phyloP scores from a whole-genome alignment of 176 grass and related monocot genomes.

The Zoysia pacifica region DNA sequence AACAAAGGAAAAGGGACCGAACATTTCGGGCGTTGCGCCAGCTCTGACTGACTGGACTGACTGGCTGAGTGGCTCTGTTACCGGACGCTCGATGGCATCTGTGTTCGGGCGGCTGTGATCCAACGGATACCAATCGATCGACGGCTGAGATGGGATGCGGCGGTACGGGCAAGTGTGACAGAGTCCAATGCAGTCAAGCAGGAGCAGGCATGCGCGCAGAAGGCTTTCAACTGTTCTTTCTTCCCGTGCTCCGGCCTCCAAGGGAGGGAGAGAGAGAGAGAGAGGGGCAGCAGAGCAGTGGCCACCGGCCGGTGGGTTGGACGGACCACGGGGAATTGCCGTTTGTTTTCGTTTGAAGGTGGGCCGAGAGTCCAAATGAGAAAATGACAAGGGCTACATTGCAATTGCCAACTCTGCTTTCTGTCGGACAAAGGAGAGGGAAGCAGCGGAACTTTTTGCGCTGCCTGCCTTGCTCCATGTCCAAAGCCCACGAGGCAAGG shows the following conservation, averaged over 20 bases:
- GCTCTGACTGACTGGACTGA: constrained; percentile 5
- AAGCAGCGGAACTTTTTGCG: no score
- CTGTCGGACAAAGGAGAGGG: no score
- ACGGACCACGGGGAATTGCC: constrained; percentile 29
- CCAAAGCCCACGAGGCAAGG: constrained; percentile 42
- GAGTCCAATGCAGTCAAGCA: constrained; percentile 35
- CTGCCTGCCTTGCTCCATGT: constrained; percentile 10
- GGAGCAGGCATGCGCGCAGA: constrained; percentile 23
- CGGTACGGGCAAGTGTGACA: neutral
- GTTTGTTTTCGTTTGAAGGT: constrained; percentile 6
- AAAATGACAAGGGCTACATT: constrained; percentile 17
- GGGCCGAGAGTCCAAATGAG: constrained; percentile 15
- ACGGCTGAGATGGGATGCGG: neutral
- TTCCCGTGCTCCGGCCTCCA: constrained; percentile 1
- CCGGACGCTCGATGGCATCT: neutral
- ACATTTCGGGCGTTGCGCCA: constrained; percentile 41
- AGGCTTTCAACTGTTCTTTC: constrained; percentile 28
- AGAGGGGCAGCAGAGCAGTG: neutral
- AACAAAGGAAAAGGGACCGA: constrained; percentile 13
- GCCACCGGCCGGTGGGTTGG: neutral
- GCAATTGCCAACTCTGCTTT: constrained; percentile 34
- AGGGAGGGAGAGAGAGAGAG: neutral
- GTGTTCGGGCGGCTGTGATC: constrained; percentile 2
- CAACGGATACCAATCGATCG: neutral
- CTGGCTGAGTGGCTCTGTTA: neutral